Percentiles rank a stretch among this genome's conserved stretches.
Evolutionary conservation across 177 flowering plant genomes (phyloP).

Genomic region (Tripterygium wilfordii): DNA sequence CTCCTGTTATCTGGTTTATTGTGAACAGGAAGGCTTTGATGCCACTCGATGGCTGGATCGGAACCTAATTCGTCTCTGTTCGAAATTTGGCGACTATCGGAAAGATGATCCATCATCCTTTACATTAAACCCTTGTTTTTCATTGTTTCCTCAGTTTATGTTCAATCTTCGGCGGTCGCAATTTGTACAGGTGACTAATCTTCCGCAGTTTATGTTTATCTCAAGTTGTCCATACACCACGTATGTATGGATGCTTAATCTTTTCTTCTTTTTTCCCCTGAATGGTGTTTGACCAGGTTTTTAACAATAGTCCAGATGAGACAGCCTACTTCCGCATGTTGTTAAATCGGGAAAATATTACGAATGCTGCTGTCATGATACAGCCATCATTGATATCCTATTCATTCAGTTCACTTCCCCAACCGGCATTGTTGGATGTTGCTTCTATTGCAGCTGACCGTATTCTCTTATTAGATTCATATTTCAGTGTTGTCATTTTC

Average conservation of each 20-base stretch:
- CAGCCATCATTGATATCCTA: conserved; percentile 88
- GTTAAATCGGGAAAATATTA: conserved; percentile 71
- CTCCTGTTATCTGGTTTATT: too few species aligned
- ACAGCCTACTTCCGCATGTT: conserved; percentile 95
- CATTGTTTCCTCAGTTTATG: conserved; percentile 94
- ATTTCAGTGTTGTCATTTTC: conserved; percentile 86
- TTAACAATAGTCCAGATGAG: too few species aligned
- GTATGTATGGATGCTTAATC: too few species aligned
- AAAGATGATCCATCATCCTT: conserved; percentile 96
- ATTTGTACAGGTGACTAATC: conserved; percentile 78
- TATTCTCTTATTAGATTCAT: conserved; percentile 80
- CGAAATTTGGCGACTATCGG: conserved; percentile 91
- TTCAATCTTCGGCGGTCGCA: conserved; percentile 92
- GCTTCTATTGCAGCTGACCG: conserved; percentile 82
- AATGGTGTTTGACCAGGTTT: too few species aligned
- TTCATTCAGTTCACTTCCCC: conserved; percentile 64
- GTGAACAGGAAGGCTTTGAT: conserved; percentile 96
- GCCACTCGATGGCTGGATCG: conserved; percentile 96
- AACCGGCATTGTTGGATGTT: conserved; percentile 85
- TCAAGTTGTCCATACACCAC: neutral
- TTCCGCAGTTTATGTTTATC: neutral
- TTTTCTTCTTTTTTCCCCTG: too few species aligned
- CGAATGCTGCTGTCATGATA: conserved; percentile 88
- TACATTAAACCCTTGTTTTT: conserved; percentile 76
- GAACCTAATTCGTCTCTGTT: conserved; percentile 80